phyloP scores from a whole-genome alignment of 2,329 filamentous ascomycete species.

The Macroventuria anomochaeta region DNA sequence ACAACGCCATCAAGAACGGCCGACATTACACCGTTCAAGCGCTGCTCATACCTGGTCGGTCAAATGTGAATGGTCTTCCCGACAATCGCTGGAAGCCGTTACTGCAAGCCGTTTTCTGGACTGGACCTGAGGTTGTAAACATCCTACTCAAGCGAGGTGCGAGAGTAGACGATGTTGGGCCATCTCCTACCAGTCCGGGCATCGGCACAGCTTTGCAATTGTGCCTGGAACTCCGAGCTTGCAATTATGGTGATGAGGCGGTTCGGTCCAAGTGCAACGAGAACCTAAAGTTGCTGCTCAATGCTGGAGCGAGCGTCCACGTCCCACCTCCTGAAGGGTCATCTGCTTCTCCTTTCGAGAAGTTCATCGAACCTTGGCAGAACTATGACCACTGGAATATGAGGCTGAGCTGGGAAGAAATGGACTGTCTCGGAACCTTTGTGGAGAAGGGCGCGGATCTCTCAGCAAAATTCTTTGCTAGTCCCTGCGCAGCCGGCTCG shows the following conservation, averaged over 20 bases:
- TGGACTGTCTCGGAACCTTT: slow-evolving; percentile 39
- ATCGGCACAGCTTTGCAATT: slow-evolving; percentile 35
- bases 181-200: slow-evolving; percentile 13
- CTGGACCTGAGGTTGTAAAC: slow-evolving; percentile 38
- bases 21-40: slow-evolving; percentile 38
- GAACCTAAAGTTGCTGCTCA: slow-evolving; percentile 38
- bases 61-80: slow-evolving; percentile 36
- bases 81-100: slow-evolving; percentile 39
- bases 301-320: slow-evolving; percentile 40
- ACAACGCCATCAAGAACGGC: slow-evolving; percentile 47
- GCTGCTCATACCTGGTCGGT: slow-evolving; percentile 30
- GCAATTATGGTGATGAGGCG: slow-evolving; percentile 23
- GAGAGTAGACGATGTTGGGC: slow-evolving; percentile 30
- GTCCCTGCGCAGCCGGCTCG: slow-evolving; percentile 28
- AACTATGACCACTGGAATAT: slow-evolving; percentile 31
- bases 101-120: slow-evolving; percentile 43
- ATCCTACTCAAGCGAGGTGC: slow-evolving; percentile 40
- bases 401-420: slow-evolving; percentile 27
- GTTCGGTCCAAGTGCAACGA: slow-evolving; percentile 30
- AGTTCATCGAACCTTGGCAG: slow-evolving; percentile 42
- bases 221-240: slow-evolving; percentile 32
- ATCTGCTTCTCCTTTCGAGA: slow-evolving; percentile 29
- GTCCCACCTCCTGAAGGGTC: slow-evolving; percentile 20
- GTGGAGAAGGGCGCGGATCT: slow-evolving; percentile 35
- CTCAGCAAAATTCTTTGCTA: slow-evolving; percentile 27